phyloP scores from a whole-genome alignment of 2,329 filamentous ascomycete genomes.

The Plenodomus lindquistii region DNA sequence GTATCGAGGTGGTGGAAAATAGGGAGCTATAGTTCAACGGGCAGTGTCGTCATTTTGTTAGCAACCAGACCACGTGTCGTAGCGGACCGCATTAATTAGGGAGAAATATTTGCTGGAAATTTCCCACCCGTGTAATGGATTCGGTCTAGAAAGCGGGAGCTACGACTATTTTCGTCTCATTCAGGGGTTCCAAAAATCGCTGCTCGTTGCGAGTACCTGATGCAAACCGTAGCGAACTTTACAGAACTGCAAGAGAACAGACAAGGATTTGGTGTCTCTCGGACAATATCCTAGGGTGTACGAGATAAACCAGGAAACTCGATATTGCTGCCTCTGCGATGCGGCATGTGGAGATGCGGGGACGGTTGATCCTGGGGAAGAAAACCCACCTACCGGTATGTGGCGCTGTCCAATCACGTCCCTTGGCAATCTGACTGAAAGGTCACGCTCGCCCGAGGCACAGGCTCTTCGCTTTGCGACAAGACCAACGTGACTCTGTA shows the following conservation, averaged over 20 bases:
- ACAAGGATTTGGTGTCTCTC: background rate
- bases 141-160: too few species aligned
- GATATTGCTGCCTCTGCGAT: background rate
- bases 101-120: too few species aligned
- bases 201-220: too few species aligned
- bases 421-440: background rate
- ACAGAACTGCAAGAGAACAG: too few species aligned
- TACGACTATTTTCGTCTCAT: too few species aligned
- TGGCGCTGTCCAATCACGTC: background rate
- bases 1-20: slow-evolving; percentile 18
- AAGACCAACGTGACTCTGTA: background rate
- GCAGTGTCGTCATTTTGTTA: slow-evolving; percentile 6
- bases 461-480: background rate
- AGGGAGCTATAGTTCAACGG: slow-evolving; percentile 24
- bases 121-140: background rate
- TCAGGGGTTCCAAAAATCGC: too few species aligned
- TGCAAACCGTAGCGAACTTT: too few species aligned
- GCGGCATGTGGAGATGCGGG: background rate
- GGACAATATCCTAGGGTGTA: background rate
- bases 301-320: background rate
- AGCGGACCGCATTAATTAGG: too few species aligned
- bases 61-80: background rate
- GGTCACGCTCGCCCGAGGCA: background rate
- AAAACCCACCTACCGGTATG: background rate
- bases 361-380: background rate